Base-by-base conservation (phyloP, 2,329 filamentous ascomycete species). In the Septoria petroselini region DNA sequence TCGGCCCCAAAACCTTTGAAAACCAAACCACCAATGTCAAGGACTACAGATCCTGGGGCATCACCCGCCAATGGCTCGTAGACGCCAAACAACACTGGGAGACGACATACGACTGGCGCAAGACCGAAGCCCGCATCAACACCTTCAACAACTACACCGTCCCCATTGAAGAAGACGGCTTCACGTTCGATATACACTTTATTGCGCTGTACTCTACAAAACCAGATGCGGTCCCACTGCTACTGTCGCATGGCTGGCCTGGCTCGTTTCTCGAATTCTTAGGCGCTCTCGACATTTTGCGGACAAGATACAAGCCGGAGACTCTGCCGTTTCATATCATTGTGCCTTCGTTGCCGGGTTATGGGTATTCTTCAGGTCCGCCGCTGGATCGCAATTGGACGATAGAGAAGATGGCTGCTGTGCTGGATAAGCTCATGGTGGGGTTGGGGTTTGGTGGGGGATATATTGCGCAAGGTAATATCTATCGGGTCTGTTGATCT, bases 241-340 rank as follows among this genome's bases (percentile, higher is more conserved):
- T 73, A 5, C 37, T 55, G 18, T 60, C 77, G n/a, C 78, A 82
- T 53, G 80, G 79, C 38, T 82, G 77, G 77, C 78, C 78, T 1
- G 70, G 69, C 15, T 59, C 69, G 1, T 77, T 81, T 51, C 61
- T 77, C 0, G 81, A 83, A 53, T 83, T 82, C 57, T 58, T 83
- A 2, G 73, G 72, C 1, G 66, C 80, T 6, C 61, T 83, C 45
- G 60, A 71, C 1, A 34, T 76, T 3, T 62, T 82, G 1, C 62
- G 62, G 19, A 59, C 68, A 2, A 75, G 74, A 45, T 81, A 81
- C 59, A 71, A 71, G 0, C 70, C 77, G 0, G 65, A 73, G 0
- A 69, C 66, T 0, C 65, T 82, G 12, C 79, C 80, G 0, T 83
- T 78, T 58, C 79, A 83, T 55, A 63, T 82, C 35, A 71, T 83